phyloP scores from a whole-genome alignment of 192 early-diverging fungal genomes.

The Backusella mclennaniae region DNA sequence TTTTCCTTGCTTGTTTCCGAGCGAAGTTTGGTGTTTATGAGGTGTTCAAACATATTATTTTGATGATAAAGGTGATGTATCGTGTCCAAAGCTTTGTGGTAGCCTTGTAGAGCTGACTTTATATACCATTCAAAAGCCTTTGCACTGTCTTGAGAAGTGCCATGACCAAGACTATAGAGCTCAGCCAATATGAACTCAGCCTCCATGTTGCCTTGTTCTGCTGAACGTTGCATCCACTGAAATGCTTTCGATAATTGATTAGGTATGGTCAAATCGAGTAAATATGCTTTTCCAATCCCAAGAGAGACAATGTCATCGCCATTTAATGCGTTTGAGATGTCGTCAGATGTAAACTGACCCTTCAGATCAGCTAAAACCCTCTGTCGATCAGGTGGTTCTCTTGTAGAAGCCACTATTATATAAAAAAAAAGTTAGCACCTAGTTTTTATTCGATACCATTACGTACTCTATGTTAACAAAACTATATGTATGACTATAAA shows the following conservation, averaged over 20 bases:
- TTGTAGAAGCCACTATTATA: neutral
- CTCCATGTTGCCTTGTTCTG: neutral
- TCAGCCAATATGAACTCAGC: neutral
- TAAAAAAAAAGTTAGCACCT: neutral
- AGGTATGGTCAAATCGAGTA: neutral
- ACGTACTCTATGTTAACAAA: neutral
- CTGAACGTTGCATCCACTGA: neutral
- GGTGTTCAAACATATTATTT: neutral
- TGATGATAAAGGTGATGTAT: neutral
- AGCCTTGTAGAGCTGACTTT: neutral
- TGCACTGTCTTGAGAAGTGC: neutral
- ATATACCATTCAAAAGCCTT: neutral
- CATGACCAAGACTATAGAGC: neutral
- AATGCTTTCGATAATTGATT: neutral
- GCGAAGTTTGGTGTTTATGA: neutral
- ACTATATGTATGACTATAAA: neutral
- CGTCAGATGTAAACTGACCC: neutral
- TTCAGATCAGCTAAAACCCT: neutral
- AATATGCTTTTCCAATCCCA: neutral
- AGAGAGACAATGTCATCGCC: neutral
- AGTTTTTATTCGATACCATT: neutral
- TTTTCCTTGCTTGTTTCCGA: neutral
- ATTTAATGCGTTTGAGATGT: neutral
- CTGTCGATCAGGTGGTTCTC: neutral
- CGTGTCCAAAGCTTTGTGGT: neutral